These are phyloP conservation scores for Bassia scoparia DNA, from an alignment of 148 eudicot genomes.

Conservation along the genomic window DNA sequence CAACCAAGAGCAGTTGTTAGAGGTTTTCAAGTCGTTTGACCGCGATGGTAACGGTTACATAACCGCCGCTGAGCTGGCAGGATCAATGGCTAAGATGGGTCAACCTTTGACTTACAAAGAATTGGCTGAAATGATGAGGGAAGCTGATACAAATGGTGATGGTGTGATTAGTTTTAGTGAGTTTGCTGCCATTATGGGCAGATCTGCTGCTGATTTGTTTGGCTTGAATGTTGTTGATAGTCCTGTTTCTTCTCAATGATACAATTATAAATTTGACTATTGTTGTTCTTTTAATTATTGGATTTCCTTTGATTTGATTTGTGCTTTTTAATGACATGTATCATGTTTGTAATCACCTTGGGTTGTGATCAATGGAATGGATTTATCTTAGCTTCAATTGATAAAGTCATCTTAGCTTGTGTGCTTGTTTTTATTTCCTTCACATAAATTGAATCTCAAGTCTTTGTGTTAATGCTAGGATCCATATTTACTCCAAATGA, in stretches of 20 bases:
- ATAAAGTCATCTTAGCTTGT: background rate
- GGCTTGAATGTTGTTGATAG: constrained; percentile 24
- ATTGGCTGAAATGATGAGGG: constrained; percentile 55
- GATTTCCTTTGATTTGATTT: background rate
- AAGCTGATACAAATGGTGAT: constrained; percentile 69
- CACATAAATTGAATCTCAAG: background rate
- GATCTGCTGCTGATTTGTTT: constrained; percentile 55
- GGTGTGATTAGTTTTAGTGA: constrained; percentile 69
- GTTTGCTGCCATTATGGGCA: constrained; percentile 52
- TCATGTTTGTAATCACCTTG: background rate
- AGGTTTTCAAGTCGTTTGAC: constrained; percentile 53
- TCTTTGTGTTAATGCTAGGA: too few relatives aligned
- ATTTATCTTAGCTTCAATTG: too few relatives aligned
- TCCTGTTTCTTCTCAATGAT: background rate
- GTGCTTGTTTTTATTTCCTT: background rate
- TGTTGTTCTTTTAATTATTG: background rate
- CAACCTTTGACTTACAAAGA: constrained; percentile 63
- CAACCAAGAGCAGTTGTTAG: constrained; percentile 55
- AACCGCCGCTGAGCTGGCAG: constrained; percentile 64
- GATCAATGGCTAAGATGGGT: constrained; percentile 72
- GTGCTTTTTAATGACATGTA: background rate
- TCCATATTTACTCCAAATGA: too few relatives aligned
- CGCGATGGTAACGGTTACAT: constrained; percentile 65
- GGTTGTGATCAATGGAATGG: background rate
- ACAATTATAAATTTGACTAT: background rate